Evolutionary conservation across 2,329 filamentous ascomycete genomes (phyloP), one percentile per base, ranked within the genome.

Genomic region (Elsinoe ampelina): DNA sequence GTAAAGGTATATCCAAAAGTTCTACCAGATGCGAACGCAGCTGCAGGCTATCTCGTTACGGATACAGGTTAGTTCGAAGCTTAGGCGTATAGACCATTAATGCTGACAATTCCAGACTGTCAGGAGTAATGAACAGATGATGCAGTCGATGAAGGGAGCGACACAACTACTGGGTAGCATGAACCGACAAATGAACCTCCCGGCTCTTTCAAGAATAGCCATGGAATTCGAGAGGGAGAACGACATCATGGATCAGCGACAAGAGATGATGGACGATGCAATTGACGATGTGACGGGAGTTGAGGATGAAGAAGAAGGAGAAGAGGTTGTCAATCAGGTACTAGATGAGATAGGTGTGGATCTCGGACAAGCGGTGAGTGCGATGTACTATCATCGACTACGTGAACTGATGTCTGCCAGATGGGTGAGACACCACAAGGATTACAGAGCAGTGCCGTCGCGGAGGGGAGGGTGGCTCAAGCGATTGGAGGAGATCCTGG

Each of bases 151-250:
- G 93, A 98, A 96, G 73, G 93, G 93, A 34, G 93, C 93, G 3
- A 97, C 93, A 1, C 84, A 86, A 72, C 85, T 95, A 2, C 77
- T 98, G 6, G 90, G 91, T 56, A 95, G 87, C 75, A 98, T 98
- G 93, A 98, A 98, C 72, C 82, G 87, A 62, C 89, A 89, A 61
- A 97, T 97, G 91, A 97, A 98, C 69, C 82, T 98, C 2, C 93
- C 93, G 0, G 90, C 90, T 15, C 77, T 98, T 34, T 92, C 97
- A 71, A 84, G 92, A 58, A 98, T 98, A 68, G 92, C 93, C 17
- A 95, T 96, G 91, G 93, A 98, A 68, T 98, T 98, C 66, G 93
- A 98, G 74, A 86, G 89, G 66, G 93, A 98, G 73, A 98, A 97
- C 73, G 93, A 97, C 67, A 91, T 98, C 58, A 98, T 98, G 93